A percentile compares a stretch with the other conserved stretches of the same genome.
These are phyloP conservation scores for Aspergillus ustus DNA, from an alignment of 2,329 filamentous ascomycete genomes.

Conservation along the genomic window DNA sequence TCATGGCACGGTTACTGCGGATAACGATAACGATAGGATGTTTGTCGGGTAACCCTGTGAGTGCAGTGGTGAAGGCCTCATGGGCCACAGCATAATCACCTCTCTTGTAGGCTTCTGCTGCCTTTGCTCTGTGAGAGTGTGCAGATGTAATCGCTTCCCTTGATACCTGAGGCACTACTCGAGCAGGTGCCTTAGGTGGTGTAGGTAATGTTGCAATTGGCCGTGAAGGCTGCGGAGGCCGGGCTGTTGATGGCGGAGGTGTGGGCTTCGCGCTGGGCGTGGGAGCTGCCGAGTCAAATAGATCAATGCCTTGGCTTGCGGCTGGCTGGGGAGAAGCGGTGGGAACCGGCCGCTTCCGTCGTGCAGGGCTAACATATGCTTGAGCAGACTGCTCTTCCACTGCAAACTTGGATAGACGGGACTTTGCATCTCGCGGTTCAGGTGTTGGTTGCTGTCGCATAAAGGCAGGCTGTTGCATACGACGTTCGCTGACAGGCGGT, in stretches of 20 bases:
- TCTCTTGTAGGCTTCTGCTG: constrained; percentile 88
- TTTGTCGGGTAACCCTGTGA: constrained; percentile 72
- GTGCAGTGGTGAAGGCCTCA: constrained; percentile 76
- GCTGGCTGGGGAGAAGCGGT: constrained; percentile 41
- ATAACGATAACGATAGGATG: constrained; percentile 90
- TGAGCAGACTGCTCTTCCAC: constrained; percentile 81
- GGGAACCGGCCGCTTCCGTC: constrained; percentile 67
- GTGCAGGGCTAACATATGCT: constrained; percentile 84
- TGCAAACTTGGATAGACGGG: constrained; percentile 71
- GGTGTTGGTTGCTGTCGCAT: constrained; percentile 58
- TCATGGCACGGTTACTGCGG: constrained; percentile 87
- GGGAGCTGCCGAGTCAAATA: constrained; percentile 60
- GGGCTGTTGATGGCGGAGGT: constrained; percentile 38
- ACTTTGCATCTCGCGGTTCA: constrained; percentile 53
- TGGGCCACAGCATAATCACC: constrained; percentile 91
- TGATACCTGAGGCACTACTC: constrained; percentile 67
- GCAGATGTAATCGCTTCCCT: constrained; percentile 73
- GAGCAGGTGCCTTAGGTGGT: constrained; percentile 53
- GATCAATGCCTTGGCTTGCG: constrained; percentile 60
- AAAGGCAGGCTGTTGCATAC: constrained; percentile 50
- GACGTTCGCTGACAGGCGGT: constrained; percentile 29
- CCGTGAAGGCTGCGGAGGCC: constrained; percentile 46
- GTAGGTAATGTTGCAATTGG: constrained; percentile 51
- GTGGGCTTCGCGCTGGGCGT: constrained; percentile 33
- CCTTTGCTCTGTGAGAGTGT: constrained; percentile 76